phyloP scores from a whole-genome alignment of 805 yeast genomes.

The Lachancea kluyveri region DNA sequence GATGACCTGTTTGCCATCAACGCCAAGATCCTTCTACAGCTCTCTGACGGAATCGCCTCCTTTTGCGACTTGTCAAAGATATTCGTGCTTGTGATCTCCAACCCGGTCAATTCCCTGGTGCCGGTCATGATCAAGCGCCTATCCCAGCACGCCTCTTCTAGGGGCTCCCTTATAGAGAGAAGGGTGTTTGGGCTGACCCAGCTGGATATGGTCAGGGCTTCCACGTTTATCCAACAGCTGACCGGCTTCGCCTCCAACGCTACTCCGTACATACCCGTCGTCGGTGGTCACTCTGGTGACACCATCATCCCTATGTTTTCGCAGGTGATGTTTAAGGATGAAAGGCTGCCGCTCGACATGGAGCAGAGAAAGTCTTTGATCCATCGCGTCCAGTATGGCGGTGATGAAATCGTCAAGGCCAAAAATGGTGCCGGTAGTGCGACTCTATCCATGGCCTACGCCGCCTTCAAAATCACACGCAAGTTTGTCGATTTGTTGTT shows the following conservation, averaged over 20 bases:
- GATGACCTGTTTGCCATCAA: constrained; percentile 82
- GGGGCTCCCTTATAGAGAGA: constrained; percentile 60
- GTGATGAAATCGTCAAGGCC: constrained; percentile 95
- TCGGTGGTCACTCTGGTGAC: constrained; percentile 95
- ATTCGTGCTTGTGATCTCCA: constrained; percentile 74
- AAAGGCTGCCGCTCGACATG: constrained; percentile 31
- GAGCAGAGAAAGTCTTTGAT: constrained; percentile 50
- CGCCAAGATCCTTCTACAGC: constrained; percentile 69
- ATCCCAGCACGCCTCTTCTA: constrained; percentile 37
- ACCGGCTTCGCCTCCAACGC: constrained; percentile 42
- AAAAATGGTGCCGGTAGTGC: constrained; percentile 95
- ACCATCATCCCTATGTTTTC: constrained; percentile 81
- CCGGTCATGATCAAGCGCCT: constrained; percentile 83
- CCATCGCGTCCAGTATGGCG: constrained; percentile 91
- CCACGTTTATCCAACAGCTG: constrained; percentile 67
- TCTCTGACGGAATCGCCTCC: constrained; percentile 70
- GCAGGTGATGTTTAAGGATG: too few species aligned
- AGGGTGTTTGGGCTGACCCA: constrained; percentile 85
- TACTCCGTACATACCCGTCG: constrained; percentile 54
- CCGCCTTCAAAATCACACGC: constrained; percentile 78
- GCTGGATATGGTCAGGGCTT: constrained; percentile 73
- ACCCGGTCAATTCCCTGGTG: constrained; percentile 91
- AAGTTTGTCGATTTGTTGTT: constrained; percentile 30
- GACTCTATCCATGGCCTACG: constrained; percentile 92
- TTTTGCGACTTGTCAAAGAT: constrained; percentile 58